A percentile compares a stretch with the other conserved stretches of the same genome.
phyloP scores from a whole-genome alignment of 106 monocot genomes.

The Acorus calamus region DNA sequence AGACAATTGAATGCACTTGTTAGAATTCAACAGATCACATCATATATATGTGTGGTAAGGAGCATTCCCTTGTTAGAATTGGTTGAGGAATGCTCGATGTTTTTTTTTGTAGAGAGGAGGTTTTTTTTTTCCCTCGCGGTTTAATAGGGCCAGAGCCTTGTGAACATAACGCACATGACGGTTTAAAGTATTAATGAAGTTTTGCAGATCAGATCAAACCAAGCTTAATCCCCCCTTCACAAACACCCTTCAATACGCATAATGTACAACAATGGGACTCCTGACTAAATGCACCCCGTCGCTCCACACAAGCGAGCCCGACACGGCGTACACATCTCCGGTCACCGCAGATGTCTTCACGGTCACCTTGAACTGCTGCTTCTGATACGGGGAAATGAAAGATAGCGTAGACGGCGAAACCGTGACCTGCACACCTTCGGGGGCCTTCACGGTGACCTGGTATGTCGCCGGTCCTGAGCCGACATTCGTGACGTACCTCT shows the following conservation, averaged over 20 bases:
- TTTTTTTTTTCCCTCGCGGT: no score
- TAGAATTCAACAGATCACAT: no score
- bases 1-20: no score
- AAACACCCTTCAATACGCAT: no score
- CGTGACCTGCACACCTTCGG: conserved; percentile 6
- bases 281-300: conserved; percentile 5
- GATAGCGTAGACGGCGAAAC: conserved; percentile 4
- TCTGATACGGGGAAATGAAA: not conserved
- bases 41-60: no score
- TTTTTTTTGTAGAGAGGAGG: no score
- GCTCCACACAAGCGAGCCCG: conserved; percentile 8
- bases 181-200: no score
- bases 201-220: no score
- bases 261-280: conserved; percentile 10
- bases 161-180: no score
- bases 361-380: conserved; percentile 12
- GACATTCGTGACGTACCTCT: conserved; percentile 9
- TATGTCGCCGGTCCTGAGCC: not conserved
- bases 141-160: no score
- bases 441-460: conserved; percentile 3
- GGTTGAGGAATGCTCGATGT: no score
- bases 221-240: not conserved
- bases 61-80: no score
- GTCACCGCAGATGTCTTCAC: not conserved
- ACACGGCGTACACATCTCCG: conserved; percentile 1